Percentiles rank a stretch among this genome's conserved stretches.
Conservation (phyloP, 2,329 filamentous ascomycete genomes). For the Diaporthe ilicicola region DNA sequence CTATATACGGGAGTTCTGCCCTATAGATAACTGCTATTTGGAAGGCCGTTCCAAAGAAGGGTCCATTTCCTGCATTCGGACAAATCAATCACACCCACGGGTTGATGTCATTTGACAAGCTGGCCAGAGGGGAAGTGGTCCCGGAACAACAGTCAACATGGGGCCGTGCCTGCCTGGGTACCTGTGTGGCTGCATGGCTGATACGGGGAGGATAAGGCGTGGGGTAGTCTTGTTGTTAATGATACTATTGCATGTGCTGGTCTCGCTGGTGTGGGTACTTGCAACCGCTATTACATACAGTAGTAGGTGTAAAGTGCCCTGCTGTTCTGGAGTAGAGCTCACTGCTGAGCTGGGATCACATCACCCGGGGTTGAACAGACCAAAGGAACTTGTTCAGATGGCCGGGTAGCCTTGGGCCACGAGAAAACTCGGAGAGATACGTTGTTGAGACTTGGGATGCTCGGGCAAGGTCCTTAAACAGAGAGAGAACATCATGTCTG, state of each 20-base stretch:
- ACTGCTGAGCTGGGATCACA: background rate
- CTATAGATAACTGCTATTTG: background rate
- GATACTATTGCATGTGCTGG: too few relatives aligned
- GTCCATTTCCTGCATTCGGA: background rate
- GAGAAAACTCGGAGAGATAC: background rate
- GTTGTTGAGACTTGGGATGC: background rate
- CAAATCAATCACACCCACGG: background rate
- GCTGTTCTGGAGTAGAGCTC: conserved; percentile 2
- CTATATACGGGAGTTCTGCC: too few relatives aligned
- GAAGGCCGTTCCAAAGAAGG: background rate
- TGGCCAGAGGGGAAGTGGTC: background rate
- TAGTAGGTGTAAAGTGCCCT: background rate
- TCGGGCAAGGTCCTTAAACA: background rate
- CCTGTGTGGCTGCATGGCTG: background rate
- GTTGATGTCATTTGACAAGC: background rate
- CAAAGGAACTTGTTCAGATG: background rate
- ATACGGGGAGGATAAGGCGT: conserved; percentile 27
- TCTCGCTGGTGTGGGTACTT: conserved; percentile 9
- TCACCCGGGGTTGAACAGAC: background rate
- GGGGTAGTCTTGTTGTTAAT: conserved; percentile 8
- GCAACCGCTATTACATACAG: too few relatives aligned
- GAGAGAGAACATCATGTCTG: background rate
- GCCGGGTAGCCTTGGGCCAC: background rate
- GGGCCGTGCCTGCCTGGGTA: background rate
- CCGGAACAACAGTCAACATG: background rate